Conservation (phyloP, 208 protist genomes). For the Tetramitus jugosus region DNA sequence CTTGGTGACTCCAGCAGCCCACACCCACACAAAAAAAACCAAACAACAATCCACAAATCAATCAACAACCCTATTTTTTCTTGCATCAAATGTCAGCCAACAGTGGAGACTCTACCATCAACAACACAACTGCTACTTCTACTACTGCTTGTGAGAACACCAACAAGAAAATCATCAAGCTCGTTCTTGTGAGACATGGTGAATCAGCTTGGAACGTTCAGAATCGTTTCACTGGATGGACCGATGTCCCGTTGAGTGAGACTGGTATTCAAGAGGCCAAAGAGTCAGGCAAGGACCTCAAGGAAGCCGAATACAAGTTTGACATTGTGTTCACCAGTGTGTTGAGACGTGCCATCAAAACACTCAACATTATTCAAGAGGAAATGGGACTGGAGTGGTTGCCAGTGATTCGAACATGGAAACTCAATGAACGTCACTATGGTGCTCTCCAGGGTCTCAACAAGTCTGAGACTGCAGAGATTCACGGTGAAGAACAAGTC, state of each 20-base stretch:
- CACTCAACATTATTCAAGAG: slow-evolving; percentile 41
- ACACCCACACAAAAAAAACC: too few species aligned
- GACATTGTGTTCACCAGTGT: slow-evolving; percentile 56
- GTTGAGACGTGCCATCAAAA: slow-evolving; percentile 54
- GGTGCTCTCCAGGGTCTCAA: slow-evolving; percentile 56
- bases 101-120: too few species aligned
- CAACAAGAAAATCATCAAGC: too few species aligned
- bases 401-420: slow-evolving; percentile 45
- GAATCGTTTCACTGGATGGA: slow-evolving; percentile 52
- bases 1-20: too few species aligned
- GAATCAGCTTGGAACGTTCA: slow-evolving; percentile 48
- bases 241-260: slow-evolving; percentile 46
- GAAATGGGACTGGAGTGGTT: slow-evolving; percentile 43
- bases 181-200: slow-evolving; percentile 50
- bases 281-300: slow-evolving; percentile 32
- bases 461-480: slow-evolving; percentile 55
- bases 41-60: too few species aligned
- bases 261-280: slow-evolving; percentile 35
- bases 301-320: slow-evolving; percentile 40
- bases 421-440: slow-evolving; percentile 61
- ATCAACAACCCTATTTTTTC: too few species aligned
- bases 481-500: slow-evolving; percentile 57
- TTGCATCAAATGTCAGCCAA: too few species aligned
- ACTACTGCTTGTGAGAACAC: too few species aligned
- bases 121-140: too few species aligned